phyloP scores from a whole-genome alignment of 1,139 yeast genomes.

The Meyerozyma elateridarum region DNA sequence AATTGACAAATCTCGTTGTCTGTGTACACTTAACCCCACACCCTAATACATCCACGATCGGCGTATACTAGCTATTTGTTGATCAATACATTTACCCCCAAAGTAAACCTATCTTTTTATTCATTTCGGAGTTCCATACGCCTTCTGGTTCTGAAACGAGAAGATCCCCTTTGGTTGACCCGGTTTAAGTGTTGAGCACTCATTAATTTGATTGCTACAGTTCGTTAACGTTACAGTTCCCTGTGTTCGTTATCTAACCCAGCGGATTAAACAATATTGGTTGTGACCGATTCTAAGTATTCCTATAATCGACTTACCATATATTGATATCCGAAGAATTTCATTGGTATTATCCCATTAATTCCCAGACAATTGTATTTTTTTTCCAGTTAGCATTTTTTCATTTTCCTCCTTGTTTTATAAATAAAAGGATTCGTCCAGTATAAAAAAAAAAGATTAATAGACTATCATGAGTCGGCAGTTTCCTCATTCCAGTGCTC shows the following conservation, averaged over 20 bases:
- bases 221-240: no score
- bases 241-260: neutral
- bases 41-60: neutral
- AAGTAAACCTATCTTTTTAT: neutral
- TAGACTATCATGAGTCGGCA: constrained; percentile 44
- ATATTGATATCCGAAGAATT: no score
- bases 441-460: constrained; percentile 9
- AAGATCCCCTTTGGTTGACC: no score
- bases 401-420: constrained; percentile 5
- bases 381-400: constrained; percentile 3
- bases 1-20: constrained; percentile 1
- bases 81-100: constrained; percentile 2
- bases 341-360: no score
- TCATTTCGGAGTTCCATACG: neutral
- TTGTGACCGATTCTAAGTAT: no score
- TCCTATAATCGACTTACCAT: no score
- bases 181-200: constrained; percentile 15
- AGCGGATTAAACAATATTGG: neutral
- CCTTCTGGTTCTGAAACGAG: neutral
- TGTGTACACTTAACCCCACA: constrained; percentile 4
- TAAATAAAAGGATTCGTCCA: constrained; percentile 5
- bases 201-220: constrained; percentile 23
- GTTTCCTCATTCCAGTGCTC: constrained; percentile 96
- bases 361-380: no score
- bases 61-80: neutral